Evolutionary conservation across 2,329 filamentous ascomycete genomes (phyloP), one percentile per base, ranked within the genome.

Genomic region (Penicillium sp.): DNA sequence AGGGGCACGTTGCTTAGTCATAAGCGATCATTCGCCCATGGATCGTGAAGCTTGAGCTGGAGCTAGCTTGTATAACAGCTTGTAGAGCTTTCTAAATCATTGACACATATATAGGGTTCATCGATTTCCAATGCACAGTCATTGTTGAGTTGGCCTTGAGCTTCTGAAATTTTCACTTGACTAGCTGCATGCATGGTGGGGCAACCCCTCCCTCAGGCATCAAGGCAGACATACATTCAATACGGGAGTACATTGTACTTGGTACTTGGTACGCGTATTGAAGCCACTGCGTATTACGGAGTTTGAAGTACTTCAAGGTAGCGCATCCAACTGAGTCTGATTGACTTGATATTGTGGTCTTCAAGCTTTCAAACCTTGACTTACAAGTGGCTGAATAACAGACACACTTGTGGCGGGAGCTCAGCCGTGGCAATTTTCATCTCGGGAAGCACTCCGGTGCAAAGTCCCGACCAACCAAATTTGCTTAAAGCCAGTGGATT

Each of bases 101-200:
- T 52, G 47, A 52, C 27, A 31, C 31, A 34, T 9, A 34, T 34
- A 34, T 10, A 8, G 24, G 24, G 24, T 10, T 34, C 31, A 34
- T 14, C 18, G 5, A 14, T 39, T 39, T 39, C 13, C 32, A 34
- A 16, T 39, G 6, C 14, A 39, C n/a, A 39, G 4, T 8, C 36
- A 39, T 39, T 39, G 36, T 16, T 14, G 16, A 2, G 32, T 49
- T 8, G n/a, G 5, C 14, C n/a, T 50, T 10, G 5, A 27, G 22
- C 24, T 34, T 34, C 14, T 13, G 32, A 52, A 47, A 47, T 47
- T 47, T 47, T 52, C 22, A 51, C 7, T 10, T 3, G 18, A 18
- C 18, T 18, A 24, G 43, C 43, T 52, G 43, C 49, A 52, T 52
- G 39, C 46, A 32, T 51, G 48, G 43, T 27, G 48, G 47, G 43